Base-by-base conservation (phyloP, 352 stramenopile species). In the Plasmopara viticola region DNA sequence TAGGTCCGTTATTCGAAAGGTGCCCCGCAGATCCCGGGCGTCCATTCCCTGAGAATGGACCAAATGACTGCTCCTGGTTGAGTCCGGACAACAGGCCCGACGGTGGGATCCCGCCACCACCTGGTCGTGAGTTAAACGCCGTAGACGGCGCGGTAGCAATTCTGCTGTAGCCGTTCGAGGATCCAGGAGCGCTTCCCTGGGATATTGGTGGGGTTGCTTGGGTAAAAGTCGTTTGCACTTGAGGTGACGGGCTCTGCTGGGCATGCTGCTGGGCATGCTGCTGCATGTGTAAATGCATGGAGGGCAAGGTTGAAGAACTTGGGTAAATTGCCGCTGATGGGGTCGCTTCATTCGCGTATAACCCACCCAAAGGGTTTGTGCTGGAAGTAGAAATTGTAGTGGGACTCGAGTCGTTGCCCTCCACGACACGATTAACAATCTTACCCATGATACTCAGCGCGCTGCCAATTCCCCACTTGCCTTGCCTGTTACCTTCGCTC, bases 361-460 rank as follows among this genome's bases (percentile, higher is more conserved):
- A 52, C 9, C 60, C 67, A 45, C 60, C 57, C 0, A 62, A 40
- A 44, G 50, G 53, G 4, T 43, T 48, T 8, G 60, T 39, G 10
- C n/a, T 59, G 6, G 63, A 35, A 18, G 18, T 45, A 6, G 52
- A 14, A 25, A 51, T 3, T 6, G 56, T 31, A 39, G 51, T 50
- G 14, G 53, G 39, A 20, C 38, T 58, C 4, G 69, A 68, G 48
- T 93, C 82, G 25, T 52, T 85, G 14, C 82, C 82, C 65, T 93
- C 82, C 14, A 93, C 82, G 0, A 93, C 80, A 33, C 82, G 77
- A 48, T 87, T 93, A 46, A 93, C 82, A 37, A 93, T 88, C 56
- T 93, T 93, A 28, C 82, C 82, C 79, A 93, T 88, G 20, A 90
- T 90, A 47, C 79, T 90, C 17, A 93, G 62, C 18, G 80, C 80